These are phyloP conservation scores for Saccharomyces hybrid DNA, from an alignment of 1,139 yeast genomes.

Conservation along the genomic window DNA sequence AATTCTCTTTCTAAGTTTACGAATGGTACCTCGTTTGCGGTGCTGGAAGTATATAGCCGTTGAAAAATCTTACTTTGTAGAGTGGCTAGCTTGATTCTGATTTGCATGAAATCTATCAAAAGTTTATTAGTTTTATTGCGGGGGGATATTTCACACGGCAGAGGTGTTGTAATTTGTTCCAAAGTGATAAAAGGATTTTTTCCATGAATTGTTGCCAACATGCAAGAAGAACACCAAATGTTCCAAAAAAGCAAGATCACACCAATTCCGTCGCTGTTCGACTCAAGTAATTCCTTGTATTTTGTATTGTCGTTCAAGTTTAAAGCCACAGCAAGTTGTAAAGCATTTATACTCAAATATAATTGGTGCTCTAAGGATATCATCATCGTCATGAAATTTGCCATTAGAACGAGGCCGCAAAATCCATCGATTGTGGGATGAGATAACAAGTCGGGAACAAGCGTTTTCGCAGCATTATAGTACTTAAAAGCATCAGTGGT, in stretches of 20 bases:
- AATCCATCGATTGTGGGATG: slow-evolving; percentile 4
- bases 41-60: neutral
- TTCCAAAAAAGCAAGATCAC: slow-evolving; percentile 5
- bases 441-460: neutral
- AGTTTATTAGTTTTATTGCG: neutral
- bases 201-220: slow-evolving; percentile 6
- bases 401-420: slow-evolving; percentile 7
- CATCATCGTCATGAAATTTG: slow-evolving; percentile 7
- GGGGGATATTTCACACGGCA: neutral
- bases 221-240: slow-evolving; percentile 7
- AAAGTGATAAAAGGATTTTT: slow-evolving; percentile 3
- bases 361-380: slow-evolving; percentile 6
- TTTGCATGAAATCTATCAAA: neutral
- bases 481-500: neutral
- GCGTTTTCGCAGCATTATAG: neutral
- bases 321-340: slow-evolving; percentile 5
- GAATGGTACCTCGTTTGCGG: neutral
- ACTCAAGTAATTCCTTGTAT: neutral
- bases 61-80: neutral
- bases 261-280: neutral
- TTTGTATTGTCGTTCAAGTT: neutral
- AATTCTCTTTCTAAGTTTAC: slow-evolving; percentile 1
- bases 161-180: neutral
- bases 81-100: neutral
- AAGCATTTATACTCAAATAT: slow-evolving; percentile 4